Conservation (phyloP, 1,284 basidiomycete genomes). For the Leccinum ponderosum region DNA sequence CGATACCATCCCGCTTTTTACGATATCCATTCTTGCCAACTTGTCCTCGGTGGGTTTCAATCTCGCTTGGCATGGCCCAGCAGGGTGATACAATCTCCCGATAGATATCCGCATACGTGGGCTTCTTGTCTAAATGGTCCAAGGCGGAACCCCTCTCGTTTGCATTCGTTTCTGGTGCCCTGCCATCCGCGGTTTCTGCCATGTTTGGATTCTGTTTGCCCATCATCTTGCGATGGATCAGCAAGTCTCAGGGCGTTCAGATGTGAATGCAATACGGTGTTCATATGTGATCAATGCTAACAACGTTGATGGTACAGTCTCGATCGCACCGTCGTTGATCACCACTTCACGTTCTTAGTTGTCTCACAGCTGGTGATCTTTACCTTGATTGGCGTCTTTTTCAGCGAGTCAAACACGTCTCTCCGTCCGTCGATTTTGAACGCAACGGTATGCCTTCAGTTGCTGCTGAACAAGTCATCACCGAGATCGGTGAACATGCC, state of each 20-base stretch:
- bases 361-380: constrained; percentile 91
- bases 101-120: constrained; percentile 66
- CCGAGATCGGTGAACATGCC: constrained; percentile 63
- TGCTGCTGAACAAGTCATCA: constrained; percentile 65
- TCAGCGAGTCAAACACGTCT: constrained; percentile 58
- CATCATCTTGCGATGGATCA: constrained; percentile 82
- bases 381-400: constrained; percentile 85
- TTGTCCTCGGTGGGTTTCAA: constrained; percentile 60
- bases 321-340: constrained; percentile 86
- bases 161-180: constrained; percentile 80
- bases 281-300: constrained; percentile 1
- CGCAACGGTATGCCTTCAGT: constrained; percentile 14
- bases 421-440: not conserved
- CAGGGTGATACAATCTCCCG: constrained; percentile 7
- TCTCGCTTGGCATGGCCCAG: not conserved
- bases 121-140: constrained; percentile 75
- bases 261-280: constrained; percentile 49
- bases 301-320: constrained; percentile 50
- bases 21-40: constrained; percentile 83
- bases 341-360: constrained; percentile 91
- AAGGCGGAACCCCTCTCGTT: constrained; percentile 60
- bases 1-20: constrained; percentile 86
- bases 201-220: constrained; percentile 90
- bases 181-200: constrained; percentile 84
- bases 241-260: constrained; percentile 78